Evolutionary conservation across 1,284 basidiomycete species (phyloP).

Genomic region (Caloboletus inedulis): DNA sequence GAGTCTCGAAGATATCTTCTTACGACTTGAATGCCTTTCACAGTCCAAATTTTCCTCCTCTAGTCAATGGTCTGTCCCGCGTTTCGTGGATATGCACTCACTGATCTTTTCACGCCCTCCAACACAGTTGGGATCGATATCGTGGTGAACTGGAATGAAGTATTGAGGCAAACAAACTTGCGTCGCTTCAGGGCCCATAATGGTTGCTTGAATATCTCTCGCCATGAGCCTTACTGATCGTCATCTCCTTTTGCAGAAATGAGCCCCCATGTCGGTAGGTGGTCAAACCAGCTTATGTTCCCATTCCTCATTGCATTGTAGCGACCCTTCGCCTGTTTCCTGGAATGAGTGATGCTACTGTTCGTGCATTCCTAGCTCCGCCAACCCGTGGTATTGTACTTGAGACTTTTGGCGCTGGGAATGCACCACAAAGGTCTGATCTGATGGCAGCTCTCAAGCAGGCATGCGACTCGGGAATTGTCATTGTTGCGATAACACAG

Average conservation of each 20-base stretch:
- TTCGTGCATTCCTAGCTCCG: constrained; percentile 70
- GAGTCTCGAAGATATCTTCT: constrained; percentile 82
- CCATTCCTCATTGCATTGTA: constrained; percentile 28
- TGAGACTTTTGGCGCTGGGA: constrained; percentile 88
- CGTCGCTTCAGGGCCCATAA: constrained; percentile 81
- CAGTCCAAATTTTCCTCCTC: constrained; percentile 81
- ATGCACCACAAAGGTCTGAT: constrained; percentile 73
- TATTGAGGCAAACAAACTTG: constrained; percentile 74
- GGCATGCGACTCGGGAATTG: constrained; percentile 78
- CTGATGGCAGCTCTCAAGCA: constrained; percentile 69
- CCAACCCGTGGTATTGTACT: constrained; percentile 79
- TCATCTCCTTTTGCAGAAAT: constrained; percentile 49
- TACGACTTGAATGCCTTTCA: constrained; percentile 85
- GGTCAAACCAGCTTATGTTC: neutral
- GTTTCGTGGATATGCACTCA: neutral
- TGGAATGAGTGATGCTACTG: constrained; percentile 72
- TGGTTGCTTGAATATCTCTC: constrained; percentile 37
- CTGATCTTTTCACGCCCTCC: neutral
- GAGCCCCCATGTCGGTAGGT: constrained; percentile 72
- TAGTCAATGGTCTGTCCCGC: constrained; percentile 65
- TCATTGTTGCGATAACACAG: constrained; percentile 90
- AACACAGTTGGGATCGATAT: constrained; percentile 82
- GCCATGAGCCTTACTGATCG: constrained; percentile 6
- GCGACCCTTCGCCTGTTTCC: constrained; percentile 83
- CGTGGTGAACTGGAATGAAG: constrained; percentile 81